Percentiles rank a stretch among this genome's conserved stretches.
These are phyloP conservation scores for Mesembryanthemum crystallinum DNA, from an alignment of 148 eudicot genomes.

Conservation along the genomic window DNA sequence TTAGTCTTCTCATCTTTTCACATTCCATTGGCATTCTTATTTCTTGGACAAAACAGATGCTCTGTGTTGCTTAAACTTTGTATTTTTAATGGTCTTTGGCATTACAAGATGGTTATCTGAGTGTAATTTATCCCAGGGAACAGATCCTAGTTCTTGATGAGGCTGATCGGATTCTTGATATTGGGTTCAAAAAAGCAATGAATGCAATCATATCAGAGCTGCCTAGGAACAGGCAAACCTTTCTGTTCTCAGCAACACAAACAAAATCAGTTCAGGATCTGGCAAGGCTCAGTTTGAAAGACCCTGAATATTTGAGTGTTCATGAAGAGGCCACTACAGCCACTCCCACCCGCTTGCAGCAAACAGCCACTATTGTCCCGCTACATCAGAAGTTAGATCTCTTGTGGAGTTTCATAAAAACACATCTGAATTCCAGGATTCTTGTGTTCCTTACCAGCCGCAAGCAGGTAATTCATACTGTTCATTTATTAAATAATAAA, in stretches of 20 bases:
- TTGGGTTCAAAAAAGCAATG: constrained; percentile 67
- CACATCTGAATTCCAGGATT: constrained; percentile 76
- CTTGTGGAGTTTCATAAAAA: constrained; percentile 88
- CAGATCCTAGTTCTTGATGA: constrained; percentile 95
- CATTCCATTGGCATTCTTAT: background rate
- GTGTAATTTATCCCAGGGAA: constrained; percentile 36
- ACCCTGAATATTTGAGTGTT: constrained; percentile 92
- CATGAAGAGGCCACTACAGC: constrained; percentile 77
- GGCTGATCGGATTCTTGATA: constrained; percentile 95
- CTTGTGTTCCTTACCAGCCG: constrained; percentile 87
- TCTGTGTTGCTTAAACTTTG: background rate
- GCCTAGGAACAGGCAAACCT: constrained; percentile 73
- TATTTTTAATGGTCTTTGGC: background rate
- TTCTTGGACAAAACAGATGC: background rate
- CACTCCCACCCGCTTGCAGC: constrained; percentile 69
- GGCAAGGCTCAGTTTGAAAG: constrained; percentile 94
- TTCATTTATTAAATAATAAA: background rate
- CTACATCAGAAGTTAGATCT: constrained; percentile 83
- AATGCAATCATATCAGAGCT: constrained; percentile 86
- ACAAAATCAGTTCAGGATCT: constrained; percentile 89
- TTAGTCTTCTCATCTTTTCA: background rate
- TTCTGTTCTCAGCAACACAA: constrained; percentile 92
- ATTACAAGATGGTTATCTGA: constrained; percentile 28
- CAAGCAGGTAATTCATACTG: constrained; percentile 66
- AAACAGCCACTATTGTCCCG: constrained; percentile 65